Evolutionary conservation across 148 eudicot genomes (phyloP).

Genomic region (Linanthus parryae): DNA sequence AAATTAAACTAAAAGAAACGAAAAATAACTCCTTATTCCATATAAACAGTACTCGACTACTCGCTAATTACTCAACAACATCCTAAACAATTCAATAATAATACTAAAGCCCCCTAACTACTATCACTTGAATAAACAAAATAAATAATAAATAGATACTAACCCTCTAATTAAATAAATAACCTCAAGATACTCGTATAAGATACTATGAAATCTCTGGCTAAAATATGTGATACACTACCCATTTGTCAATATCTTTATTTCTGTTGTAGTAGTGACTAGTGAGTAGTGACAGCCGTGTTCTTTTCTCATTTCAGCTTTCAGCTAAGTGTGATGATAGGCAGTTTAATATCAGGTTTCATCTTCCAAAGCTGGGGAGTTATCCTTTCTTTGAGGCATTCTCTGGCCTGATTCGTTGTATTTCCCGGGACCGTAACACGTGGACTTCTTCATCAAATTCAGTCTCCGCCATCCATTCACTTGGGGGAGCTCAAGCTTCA

Average conservation of each 20-base stretch:
- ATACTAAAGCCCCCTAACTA: too few relatives aligned
- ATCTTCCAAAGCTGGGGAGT: slow-evolving; percentile 30
- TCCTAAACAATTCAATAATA: too few relatives aligned
- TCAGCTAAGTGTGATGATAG: slow-evolving; percentile 70
- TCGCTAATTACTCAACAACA: too few relatives aligned
- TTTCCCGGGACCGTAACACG: slow-evolving; percentile 41
- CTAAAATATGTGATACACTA: too few relatives aligned
- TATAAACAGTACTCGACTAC: too few relatives aligned
- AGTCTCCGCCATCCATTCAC: slow-evolving; percentile 40
- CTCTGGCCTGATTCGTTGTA: slow-evolving; percentile 62
- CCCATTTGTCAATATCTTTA: too few relatives aligned
- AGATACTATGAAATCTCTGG: too few relatives aligned
- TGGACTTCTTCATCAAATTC: slow-evolving; percentile 39
- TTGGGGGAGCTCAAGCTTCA: slow-evolving; percentile 43
- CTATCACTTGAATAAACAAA: slow-evolving; percentile 3
- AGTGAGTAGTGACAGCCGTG: neutral
- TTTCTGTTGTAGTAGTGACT: neutral
- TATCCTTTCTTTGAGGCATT: slow-evolving; percentile 53
- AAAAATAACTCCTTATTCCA: too few relatives aligned
- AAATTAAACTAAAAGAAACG: too few relatives aligned
- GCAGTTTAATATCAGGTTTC: slow-evolving; percentile 66
- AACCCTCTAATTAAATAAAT: neutral
- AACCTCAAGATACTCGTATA: neutral
- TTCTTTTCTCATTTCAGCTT: slow-evolving; percentile 42
- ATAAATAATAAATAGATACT: neutral